Base-by-base conservation (phyloP, 1,139 yeast genomes). In the Zhuliangozyma parablackwelliae region DNA sequence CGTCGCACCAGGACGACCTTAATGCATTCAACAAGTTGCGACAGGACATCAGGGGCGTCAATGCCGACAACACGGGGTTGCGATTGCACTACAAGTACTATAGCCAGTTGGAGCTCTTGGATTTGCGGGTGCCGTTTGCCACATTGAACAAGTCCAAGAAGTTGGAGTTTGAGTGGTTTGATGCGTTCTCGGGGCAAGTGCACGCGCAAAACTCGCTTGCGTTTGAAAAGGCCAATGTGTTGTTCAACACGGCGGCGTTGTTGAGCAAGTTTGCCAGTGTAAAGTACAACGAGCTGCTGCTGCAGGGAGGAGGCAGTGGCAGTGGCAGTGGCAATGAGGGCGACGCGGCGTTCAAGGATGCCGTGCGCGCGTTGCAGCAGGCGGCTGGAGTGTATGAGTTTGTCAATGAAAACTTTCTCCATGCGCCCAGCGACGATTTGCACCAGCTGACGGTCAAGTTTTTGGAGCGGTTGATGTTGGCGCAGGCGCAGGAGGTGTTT, bases 401-500 rank as follows among this genome's bases (percentile, higher is more conserved):
- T 48, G 69, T 90, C 27, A 72, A 82, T 34, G 92, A 86, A 48
- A 86, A 85, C 59, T 92, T 92, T 56, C 63, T 90, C 32, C 95
- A 90, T 62, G 95, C 97, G 0, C 97, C 97, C 0, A 80, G 92
- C 6, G 69, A 74, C 4, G 98, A 92, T 56, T 63, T 90, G 40
- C 70, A 76, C 40, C 85, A 83, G 35, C 78, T 82, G 26, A 80
- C 89, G 1, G 78, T 87, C 13, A 72, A 71, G 35, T 83, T 87
- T 34, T 69, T 90, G 39, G 59, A 72, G 11, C 74, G 73, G 46
- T 58, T 90, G 42, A 78, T 82, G 78, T 66, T 88, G 41, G 94
- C 95, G 0, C 96, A 92, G 56, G 86, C 94, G 2, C 97, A 89
- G 55, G 97, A 92, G 49, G 73, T 85, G 9, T 89, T 90, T 54